Conservation (phyloP, 1,284 basidiomycete species). For the Fistulina hepatica region DNA sequence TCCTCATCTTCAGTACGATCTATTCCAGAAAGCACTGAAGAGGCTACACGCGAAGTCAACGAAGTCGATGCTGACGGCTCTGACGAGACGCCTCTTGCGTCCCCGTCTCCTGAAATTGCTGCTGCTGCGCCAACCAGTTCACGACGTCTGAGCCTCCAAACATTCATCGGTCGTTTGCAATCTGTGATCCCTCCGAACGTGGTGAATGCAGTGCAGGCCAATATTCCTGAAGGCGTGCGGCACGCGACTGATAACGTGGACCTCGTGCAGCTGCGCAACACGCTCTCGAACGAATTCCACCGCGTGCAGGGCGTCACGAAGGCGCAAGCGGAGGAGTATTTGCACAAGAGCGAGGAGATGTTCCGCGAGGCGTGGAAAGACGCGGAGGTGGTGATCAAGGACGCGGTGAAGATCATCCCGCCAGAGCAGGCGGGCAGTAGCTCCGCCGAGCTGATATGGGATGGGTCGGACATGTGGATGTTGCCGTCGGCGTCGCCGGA, state of each 20-base stretch:
- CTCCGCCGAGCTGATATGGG: constrained; percentile 50
- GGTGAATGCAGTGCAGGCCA: constrained; percentile 54
- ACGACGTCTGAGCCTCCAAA: constrained; percentile 29
- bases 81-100: constrained; percentile 16
- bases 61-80: constrained; percentile 7
- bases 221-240: constrained; percentile 44
- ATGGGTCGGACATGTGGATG: constrained; percentile 78
- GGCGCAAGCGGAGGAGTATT: constrained; percentile 75
- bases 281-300: constrained; percentile 60
- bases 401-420: constrained; percentile 83
- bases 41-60: too few species aligned
- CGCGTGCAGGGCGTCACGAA: constrained; percentile 62
- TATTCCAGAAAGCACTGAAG: constrained; percentile 4
- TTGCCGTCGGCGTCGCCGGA: constrained; percentile 30
- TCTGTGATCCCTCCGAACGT: constrained; percentile 62
- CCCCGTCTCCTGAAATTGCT: constrained; percentile 15
- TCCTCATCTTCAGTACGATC: constrained; percentile 18
- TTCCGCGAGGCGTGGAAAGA: constrained; percentile 62
- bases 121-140: constrained; percentile 10
- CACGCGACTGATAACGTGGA: constrained; percentile 44
- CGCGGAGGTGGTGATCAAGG: constrained; percentile 65
- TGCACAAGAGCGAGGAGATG: constrained; percentile 65
- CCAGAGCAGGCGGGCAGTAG: constrained; percentile 41
- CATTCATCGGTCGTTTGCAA: constrained; percentile 61
- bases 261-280: constrained; percentile 51